phyloP scores from a whole-genome alignment of 176 grass and related monocot genomes.

The Saccharum spontaneum region DNA sequence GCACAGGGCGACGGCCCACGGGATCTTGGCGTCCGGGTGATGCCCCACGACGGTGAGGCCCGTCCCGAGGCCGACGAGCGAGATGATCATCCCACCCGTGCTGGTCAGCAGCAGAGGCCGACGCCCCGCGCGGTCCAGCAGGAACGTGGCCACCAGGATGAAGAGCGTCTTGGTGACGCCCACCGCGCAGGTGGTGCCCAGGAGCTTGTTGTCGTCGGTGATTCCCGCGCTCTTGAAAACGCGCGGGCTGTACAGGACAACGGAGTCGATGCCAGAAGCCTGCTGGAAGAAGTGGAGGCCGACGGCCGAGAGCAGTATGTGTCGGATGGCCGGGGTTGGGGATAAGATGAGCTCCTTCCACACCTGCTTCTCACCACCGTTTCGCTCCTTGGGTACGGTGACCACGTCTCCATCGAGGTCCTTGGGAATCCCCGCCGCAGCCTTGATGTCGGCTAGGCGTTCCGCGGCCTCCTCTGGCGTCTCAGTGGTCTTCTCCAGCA shows the following conservation, averaged over 20 bases:
- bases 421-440: constrained; percentile 54
- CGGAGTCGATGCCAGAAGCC: constrained; percentile 59
- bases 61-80: constrained; percentile 46
- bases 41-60: constrained; percentile 47
- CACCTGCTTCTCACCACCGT: constrained; percentile 35
- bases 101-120: constrained; percentile 58
- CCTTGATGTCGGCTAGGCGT: constrained; percentile 72
- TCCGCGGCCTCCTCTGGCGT: constrained; percentile 55
- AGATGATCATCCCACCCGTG: constrained; percentile 40
- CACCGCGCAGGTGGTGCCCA: constrained; percentile 65
- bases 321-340: constrained; percentile 48
- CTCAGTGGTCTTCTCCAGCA: constrained; percentile 44
- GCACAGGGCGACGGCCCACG: constrained; percentile 56
- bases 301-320: constrained; percentile 47
- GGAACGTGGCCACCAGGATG: constrained; percentile 66
- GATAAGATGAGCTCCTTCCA: constrained; percentile 69
- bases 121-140: constrained; percentile 57
- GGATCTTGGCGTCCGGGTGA: constrained; percentile 20
- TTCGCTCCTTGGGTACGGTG: constrained; percentile 27
- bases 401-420: constrained; percentile 67
- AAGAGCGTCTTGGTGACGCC: constrained; percentile 64
- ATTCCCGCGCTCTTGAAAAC: constrained; percentile 68
- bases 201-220: constrained; percentile 32
- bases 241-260: constrained; percentile 66
- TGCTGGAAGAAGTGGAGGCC: constrained; percentile 79